A percentile compares a stretch with the other conserved stretches of the same genome.
These are phyloP conservation scores for Saccharomyces pastorianus DNA, from an alignment of 1,139 yeast species.

Conservation along the genomic window DNA sequence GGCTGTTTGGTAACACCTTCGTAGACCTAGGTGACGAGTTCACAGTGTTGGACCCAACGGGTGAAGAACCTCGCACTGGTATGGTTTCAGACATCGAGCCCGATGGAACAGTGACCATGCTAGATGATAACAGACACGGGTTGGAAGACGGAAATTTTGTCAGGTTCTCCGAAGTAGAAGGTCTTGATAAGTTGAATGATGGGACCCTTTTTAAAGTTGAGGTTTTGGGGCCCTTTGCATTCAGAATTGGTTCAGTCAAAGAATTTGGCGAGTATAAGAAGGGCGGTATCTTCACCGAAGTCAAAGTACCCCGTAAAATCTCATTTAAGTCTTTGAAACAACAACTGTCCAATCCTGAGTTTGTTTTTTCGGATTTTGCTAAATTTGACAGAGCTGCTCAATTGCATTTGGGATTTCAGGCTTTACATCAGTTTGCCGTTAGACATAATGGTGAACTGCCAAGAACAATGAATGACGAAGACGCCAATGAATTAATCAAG, in stretches of 20 bases:
- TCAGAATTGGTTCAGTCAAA: slow-evolving; percentile 49
- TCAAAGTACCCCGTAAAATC: slow-evolving; percentile 65
- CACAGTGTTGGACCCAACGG: slow-evolving; percentile 74
- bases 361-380: slow-evolving; percentile 75
- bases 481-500: slow-evolving; percentile 60
- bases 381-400: slow-evolving; percentile 89
- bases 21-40: slow-evolving; percentile 84
- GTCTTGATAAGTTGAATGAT: slow-evolving; percentile 54
- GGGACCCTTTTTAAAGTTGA: slow-evolving; percentile 67
- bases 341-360: slow-evolving; percentile 74
- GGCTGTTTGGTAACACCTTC: slow-evolving; percentile 81
- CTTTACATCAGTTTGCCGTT: slow-evolving; percentile 64
- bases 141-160: slow-evolving; percentile 88
- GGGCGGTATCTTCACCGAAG: slow-evolving; percentile 91
- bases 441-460: slow-evolving; percentile 63
- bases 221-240: slow-evolving; percentile 91
- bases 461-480: slow-evolving; percentile 64
- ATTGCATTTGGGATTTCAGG: slow-evolving; percentile 87
- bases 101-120: slow-evolving; percentile 87
- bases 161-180: slow-evolving; percentile 79
- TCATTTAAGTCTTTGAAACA: slow-evolving; percentile 55
- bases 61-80: slow-evolving; percentile 86
- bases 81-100: slow-evolving; percentile 79
- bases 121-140: slow-evolving; percentile 90
- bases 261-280: slow-evolving; percentile 59